Conservation (phyloP, 176 grass and related monocot genomes). For the bread wheat (Triticum aestivum) region IWGSC_CS_RefSeq_v2.1 NC_057804.1:643915051-643915550, state of each 20-base stretch:
- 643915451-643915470: not conserved
- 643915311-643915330: not conserved
- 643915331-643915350: no score
- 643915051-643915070: no score
- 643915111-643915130: not conserved
- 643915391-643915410: not conserved
- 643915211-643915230: conserved; percentile 87
- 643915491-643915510: not conserved
- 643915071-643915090: no score
- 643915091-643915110: not conserved
- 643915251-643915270: conserved; percentile 79
- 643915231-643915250: conserved; percentile 96
- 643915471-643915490: not conserved
- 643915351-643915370: not conserved
- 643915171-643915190: conserved; percentile 46
- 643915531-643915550: not conserved
- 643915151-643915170: conserved; percentile 16
- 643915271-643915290: conserved; percentile 76
- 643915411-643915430: not conserved
- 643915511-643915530: not conserved
- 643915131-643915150: not conserved
- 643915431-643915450: not conserved
- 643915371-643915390: not conserved
- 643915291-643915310: conserved; percentile 86
- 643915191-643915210: conserved; percentile 76